Percentiles rank a stretch among this genome's conserved stretches.
Conservation (phyloP, 306 rosid species). For the Corylus avellana region DNA sequence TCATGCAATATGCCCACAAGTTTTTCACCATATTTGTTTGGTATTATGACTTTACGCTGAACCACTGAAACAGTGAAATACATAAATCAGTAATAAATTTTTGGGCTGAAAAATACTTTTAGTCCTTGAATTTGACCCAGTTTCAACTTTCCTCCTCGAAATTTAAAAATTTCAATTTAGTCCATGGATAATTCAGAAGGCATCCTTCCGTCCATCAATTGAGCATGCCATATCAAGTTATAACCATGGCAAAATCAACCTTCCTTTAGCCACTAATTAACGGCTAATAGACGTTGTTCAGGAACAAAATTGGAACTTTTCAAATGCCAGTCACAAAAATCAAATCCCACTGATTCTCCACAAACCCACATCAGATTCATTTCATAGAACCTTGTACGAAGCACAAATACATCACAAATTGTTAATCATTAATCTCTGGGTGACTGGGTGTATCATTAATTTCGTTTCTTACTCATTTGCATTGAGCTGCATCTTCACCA, state of each 20-base stretch:
- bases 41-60: constrained; percentile 43
- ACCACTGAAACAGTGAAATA: constrained; percentile 37
- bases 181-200: not conserved
- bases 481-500: not conserved
- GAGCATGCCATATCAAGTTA: not conserved
- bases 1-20: constrained; percentile 78
- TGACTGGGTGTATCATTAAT: not conserved
- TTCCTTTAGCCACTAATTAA: not conserved
- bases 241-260: not conserved
- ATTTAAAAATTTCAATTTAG: constrained; percentile 3
- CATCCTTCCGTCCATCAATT: not conserved
- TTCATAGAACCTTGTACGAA: not conserved
- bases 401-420: not conserved
- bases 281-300: not conserved
- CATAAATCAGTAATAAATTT: constrained; percentile 5
- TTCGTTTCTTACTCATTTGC: not conserved
- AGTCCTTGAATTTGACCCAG: not conserved
- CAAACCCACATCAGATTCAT: not conserved
- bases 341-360: not conserved
- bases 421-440: not conserved
- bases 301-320: not conserved
- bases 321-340: not conserved
- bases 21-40: constrained; percentile 60
- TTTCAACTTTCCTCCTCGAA: not conserved
- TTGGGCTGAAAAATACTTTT: not conserved